Evolutionary conservation across 2,329 filamentous ascomycete genomes (phyloP).

Genomic region (Colletotrichum zoysiae): DNA sequence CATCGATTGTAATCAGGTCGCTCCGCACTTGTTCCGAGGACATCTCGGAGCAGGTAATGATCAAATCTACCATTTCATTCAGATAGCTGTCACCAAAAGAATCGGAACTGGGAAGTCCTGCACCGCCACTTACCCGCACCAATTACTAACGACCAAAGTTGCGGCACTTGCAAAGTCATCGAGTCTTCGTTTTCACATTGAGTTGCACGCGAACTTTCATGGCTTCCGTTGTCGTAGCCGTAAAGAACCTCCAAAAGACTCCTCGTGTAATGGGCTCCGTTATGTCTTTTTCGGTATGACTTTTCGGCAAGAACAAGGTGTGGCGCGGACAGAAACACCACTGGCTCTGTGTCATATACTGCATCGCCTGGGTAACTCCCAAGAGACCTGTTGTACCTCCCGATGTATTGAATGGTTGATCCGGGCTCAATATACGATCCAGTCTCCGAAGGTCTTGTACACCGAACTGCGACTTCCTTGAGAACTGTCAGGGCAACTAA

Average conservation of each 20-base stretch:
- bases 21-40: not conserved
- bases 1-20: conserved; percentile 3
- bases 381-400: conserved; percentile 14
- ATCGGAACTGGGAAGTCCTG: too few relatives aligned
- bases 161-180: not conserved
- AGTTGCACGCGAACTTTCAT: not conserved
- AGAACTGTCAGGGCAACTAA: conserved; percentile 11
- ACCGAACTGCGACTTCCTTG: conserved; percentile 11
- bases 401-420: conserved; percentile 15
- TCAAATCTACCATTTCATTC: not conserved
- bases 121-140: conserved; percentile 7
- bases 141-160: conserved; percentile 8
- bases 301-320: conserved; percentile 8
- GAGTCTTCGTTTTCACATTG: not conserved
- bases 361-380: conserved; percentile 16
- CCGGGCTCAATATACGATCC: conserved; percentile 16
- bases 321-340: conserved; percentile 9
- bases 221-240: conserved; percentile 14
- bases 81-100: too few relatives aligned
- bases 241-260: conserved; percentile 20
- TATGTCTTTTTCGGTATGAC: not conserved
- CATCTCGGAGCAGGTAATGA: conserved; percentile 17
- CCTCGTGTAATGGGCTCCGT: conserved; percentile 4
- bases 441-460: conserved; percentile 6
- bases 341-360: conserved; percentile 14